Base-by-base conservation (phyloP, 2,329 filamentous ascomycete genomes). In the Chrysoporthe deuterocubensis region DNA sequence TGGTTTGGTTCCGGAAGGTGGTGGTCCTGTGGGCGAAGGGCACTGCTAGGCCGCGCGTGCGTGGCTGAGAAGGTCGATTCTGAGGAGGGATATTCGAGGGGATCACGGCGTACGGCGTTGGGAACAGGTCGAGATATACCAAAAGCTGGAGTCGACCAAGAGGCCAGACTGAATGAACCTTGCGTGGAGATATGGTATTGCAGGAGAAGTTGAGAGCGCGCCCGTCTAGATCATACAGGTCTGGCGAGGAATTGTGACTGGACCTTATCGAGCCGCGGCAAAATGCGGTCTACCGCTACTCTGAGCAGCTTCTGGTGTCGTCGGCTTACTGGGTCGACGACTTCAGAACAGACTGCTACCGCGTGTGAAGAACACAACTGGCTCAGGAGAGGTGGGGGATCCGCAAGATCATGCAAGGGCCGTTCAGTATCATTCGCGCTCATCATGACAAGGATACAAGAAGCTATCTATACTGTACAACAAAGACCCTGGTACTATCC, bases 71-170 rank as follows among this genome's bases (percentile, higher is more conserved):
- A n/a, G 26, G 21, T 32, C 37, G 37, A 40, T 40, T 40, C 5
- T 9, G 6, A 40, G 37, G 37, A 40, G 37, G 37, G 37, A 40
- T 6, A 11, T 54, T 11, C 26, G 57, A 44, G 11, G n/a, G 37
- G 40, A 46, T 44, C 57, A 67, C 46, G 67, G 66, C 62, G 66
- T 68, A 65, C 58, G 66, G 66, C 62, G 66, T 68, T 66, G 63
- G 63, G 57, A 26, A 26, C 57, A 14, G 43, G 50, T 62, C 14
- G 50, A 66, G 34, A 57, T 61, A 52, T 32, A 62, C 59, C 58
- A 65, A 57, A 65, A 44, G n/a, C 8, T 44, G 11, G 26, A 14
- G 56, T 6, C 18, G 56, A 58, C 26, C 16, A n/a, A 40, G 11
- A 37, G 13, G 14, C 32, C 18, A 26, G 26, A 26, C 26, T 26